These are phyloP conservation scores for Neonothopanus nambi DNA, from an alignment of 1,284 basidiomycete genomes.

Conservation along the genomic window DNA sequence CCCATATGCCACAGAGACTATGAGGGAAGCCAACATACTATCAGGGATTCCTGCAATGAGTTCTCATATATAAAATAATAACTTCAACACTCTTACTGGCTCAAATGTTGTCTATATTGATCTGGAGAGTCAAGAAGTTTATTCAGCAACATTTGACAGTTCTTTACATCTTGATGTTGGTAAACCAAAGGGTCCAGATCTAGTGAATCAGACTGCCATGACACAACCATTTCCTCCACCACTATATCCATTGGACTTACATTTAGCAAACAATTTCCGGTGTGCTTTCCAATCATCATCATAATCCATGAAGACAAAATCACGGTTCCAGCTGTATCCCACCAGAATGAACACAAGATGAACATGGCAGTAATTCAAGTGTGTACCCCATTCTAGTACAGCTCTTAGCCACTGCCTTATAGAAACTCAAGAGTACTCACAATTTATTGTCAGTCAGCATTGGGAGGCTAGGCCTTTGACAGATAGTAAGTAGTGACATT, in stretches of 20 bases:
- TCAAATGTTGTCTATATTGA: slow-evolving; percentile 5
- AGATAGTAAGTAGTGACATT: background rate
- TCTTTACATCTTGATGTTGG: background rate
- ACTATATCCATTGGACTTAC: too few relatives aligned
- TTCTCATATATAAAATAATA: background rate
- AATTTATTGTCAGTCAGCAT: slow-evolving; percentile 2
- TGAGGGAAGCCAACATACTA: slow-evolving; percentile 1
- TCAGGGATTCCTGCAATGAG: background rate
- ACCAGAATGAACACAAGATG: background rate
- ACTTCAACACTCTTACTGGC: background rate
- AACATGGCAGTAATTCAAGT: background rate
- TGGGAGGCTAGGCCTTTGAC: background rate
- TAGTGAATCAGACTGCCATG: too few relatives aligned
- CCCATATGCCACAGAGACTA: slow-evolving; percentile 4
- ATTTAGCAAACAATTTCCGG: slow-evolving; percentile 36
- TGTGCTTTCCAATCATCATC: slow-evolving; percentile 40
- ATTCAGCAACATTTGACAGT: slow-evolving; percentile 30
- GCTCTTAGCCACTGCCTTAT: background rate
- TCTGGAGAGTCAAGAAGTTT: slow-evolving; percentile 31
- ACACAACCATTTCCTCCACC: too few relatives aligned
- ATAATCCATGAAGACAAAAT: slow-evolving; percentile 34
- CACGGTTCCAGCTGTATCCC: slow-evolving; percentile 1
- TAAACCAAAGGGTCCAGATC: too few relatives aligned
- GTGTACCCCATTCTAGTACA: slow-evolving; percentile 3
- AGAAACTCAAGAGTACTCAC: background rate